Conservation (phyloP, 192 early-diverging fungal genomes). For the Coemansia sp. region DNA sequence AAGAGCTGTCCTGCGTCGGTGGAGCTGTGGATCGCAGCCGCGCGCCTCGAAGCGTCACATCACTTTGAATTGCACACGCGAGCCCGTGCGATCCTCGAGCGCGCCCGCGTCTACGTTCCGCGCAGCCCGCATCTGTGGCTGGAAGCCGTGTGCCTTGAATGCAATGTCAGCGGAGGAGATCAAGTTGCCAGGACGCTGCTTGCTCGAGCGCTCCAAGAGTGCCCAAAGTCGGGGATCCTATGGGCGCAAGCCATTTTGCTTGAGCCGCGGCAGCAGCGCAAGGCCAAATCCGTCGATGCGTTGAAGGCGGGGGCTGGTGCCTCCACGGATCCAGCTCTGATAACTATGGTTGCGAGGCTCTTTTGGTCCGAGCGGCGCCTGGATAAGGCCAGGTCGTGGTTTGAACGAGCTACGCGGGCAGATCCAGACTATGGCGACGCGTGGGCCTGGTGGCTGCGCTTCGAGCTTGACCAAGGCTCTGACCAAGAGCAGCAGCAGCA, state of each 20-base stretch:
- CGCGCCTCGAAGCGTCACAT: conserved; percentile 65
- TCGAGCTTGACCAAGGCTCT: conserved; percentile 65
- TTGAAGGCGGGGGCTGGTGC: conserved; percentile 89
- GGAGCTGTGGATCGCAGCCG: conserved; percentile 78
- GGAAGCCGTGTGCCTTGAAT: conserved; percentile 60
- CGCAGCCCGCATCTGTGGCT: conserved; percentile 85
- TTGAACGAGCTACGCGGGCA: conserved; percentile 73
- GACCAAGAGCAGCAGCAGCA: conserved; percentile 13
- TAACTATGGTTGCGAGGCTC: conserved; percentile 79
- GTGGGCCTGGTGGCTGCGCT: conserved; percentile 94
- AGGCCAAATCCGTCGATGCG: conserved; percentile 84
- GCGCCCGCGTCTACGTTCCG: conserved; percentile 79
- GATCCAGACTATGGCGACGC: conserved; percentile 89
- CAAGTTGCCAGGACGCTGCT: conserved; percentile 68
- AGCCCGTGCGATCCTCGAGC: conserved; percentile 82
- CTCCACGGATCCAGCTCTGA: conserved; percentile 71
- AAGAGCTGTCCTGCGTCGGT: conserved; percentile 74
- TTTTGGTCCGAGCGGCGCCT: conserved; percentile 93
- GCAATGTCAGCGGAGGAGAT: conserved; percentile 53
- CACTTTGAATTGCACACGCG: conserved; percentile 59
- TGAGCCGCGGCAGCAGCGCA: conserved; percentile 81
- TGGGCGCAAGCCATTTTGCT: conserved; percentile 88
- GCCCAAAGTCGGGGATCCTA: conserved; percentile 77
- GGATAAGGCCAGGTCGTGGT: conserved; percentile 95
- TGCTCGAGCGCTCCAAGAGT: conserved; percentile 92